Base-by-base conservation (phyloP, 805 yeast species). In the Candida hungchunana region DNA sequence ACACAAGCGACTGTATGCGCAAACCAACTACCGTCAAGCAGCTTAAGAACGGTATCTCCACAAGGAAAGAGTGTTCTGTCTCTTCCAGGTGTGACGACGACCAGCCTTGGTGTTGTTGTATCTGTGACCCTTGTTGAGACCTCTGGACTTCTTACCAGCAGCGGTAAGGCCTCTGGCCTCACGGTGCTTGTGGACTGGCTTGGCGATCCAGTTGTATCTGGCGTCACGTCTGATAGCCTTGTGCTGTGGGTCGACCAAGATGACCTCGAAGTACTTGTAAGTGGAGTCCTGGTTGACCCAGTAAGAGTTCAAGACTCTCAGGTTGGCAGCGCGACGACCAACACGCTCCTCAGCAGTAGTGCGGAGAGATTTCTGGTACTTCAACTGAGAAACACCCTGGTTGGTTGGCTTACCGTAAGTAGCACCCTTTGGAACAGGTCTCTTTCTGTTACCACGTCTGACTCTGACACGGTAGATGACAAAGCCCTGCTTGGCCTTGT, bases 351-450 rank as follows among this genome's bases (percentile, higher is more conserved):
- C 98, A 63, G 98, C 98, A 62, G 96, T 89, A 60, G 96, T 79
- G 75, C 95, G 87, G 72, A 87, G 77, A 51, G 96, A 82, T 75
- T 90, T 87, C 79, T 93, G 98, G 95, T 88, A 89, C 79, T 93
- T 93, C 77, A 93, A 85, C 73, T 93, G 97, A 79, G 79, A 80
- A 59, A 93, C 93, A 86, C 98, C 98, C 78, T 87, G 95, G 95
- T 93, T 93, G 79, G 98, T 93, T 82, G 98, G 98, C 85, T 93
- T 93, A 86, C 98, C 98, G 82, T 93, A 90, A 69, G 97, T 93
- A 66, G 97, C 97, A 86, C 98, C 98, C 93, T 93, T 93, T 77
- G 94, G 88, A 63, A 83, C 97, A 63, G 97, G 97, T 78, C 96
- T 87, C 96, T 93, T 93, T 85, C 98, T 89, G 80, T 90, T 90